phyloP scores from a whole-genome alignment of 2,329 filamentous ascomycete species.

The Exserohilum turcica region DNA sequence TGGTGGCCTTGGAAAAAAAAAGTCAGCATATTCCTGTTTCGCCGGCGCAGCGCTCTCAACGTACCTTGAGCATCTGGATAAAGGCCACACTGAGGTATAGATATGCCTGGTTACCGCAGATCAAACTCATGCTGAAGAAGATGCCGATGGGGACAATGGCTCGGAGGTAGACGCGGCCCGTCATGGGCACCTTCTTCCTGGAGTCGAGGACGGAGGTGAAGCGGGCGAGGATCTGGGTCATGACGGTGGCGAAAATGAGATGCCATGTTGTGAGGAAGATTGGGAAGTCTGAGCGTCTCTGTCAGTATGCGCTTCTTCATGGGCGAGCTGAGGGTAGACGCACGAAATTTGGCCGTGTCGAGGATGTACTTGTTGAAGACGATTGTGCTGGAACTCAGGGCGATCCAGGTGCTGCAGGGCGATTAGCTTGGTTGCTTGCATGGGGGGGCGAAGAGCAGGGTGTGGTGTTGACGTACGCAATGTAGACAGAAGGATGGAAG shows the following conservation, averaged over 20 bases:
- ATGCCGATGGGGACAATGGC: slow-evolving; percentile 93
- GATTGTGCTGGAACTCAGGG: slow-evolving; percentile 90
- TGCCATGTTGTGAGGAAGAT: slow-evolving; percentile 91
- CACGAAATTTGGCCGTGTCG: slow-evolving; percentile 81
- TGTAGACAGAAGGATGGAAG: slow-evolving; percentile 85
- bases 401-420: slow-evolving; percentile 78
- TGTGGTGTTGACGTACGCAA: slow-evolving; percentile 63
- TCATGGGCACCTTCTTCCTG: slow-evolving; percentile 97
- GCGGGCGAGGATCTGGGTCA: slow-evolving; percentile 91
- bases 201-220: slow-evolving; percentile 90
- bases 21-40: slow-evolving; percentile 12
- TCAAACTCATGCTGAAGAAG: slow-evolving; percentile 95
- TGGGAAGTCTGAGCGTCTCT: slow-evolving; percentile 32
- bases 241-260: slow-evolving; percentile 86
- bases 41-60: slow-evolving; percentile 9
- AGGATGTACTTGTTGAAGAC: slow-evolving; percentile 99
- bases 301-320: slow-evolving; percentile 36
- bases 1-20: slow-evolving; percentile 78
- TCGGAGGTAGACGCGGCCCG: slow-evolving; percentile 85
- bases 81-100: slow-evolving; percentile 94
- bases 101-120: slow-evolving; percentile 95
- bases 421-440: slow-evolving; percentile 24
- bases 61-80: slow-evolving; percentile 98
- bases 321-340: slow-evolving; percentile 44
- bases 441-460: slow-evolving; percentile 47